Base-by-base conservation (phyloP, 2,329 filamentous ascomycete species). In the Aspergillus unguis region DNA sequence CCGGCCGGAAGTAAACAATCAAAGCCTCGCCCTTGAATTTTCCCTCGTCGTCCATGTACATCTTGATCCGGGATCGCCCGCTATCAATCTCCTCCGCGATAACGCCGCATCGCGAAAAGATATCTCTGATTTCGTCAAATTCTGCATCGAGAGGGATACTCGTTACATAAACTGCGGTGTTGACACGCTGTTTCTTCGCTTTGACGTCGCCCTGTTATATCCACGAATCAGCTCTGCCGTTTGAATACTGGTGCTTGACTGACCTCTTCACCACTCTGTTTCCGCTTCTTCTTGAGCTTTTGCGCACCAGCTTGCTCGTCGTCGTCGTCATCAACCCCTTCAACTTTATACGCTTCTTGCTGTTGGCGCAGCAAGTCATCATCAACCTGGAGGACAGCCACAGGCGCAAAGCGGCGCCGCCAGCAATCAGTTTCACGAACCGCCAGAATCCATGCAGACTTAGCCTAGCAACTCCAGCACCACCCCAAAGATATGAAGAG, bases 31-130 rank as follows among this genome's bases (percentile, higher is more conserved):
- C 94, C 68, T 96, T 97, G 79, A 96, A 95, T 11, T 84, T 82
- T 23, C 91, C 94, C 1, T 85, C 74, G 1, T 87, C 84, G 67
- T 96, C 86, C 23, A 79, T 84, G 74, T 99, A 99, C 71, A 99
- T 84, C 75, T 96, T 97, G 73, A 99, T 92, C 35, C 94, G 86
- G 41, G 90, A 90, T 42, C 85, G 83, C 52, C 90, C 88, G 64
- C 85, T 91, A 65, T 96, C 92, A 59, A 96, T 92, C 72, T 95
- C 89, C 72, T 97, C 92, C 44, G 92, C 90, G 59, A 99, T 92
- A 60, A 97, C 87, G 55, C 92, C 92, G 65, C 84, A 95, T 69
- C 90, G 92, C 44, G 86, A 90, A 75, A 99, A 99, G 28, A 89
- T 79, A 26, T 90, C 83, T 60, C 87, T 81, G 11, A 99, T 84